Conservation (phyloP, 208 protist species). For the Wallacemonas sp. region DNA sequence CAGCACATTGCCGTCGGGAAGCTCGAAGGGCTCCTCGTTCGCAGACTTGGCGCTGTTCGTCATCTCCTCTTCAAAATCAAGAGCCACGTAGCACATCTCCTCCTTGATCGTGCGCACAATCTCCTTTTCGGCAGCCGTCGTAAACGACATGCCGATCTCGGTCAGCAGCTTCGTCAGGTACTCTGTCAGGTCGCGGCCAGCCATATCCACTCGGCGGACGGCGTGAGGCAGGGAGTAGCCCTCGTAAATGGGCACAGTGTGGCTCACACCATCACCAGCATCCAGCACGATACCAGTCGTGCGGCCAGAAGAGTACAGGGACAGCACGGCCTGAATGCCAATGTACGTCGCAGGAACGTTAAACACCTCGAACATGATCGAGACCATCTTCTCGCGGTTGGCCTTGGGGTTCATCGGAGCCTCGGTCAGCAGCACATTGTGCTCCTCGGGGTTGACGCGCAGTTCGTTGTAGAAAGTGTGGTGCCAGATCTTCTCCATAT, state of each 20-base stretch:
- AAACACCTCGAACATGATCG: conserved; percentile 96
- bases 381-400: conserved; percentile 95
- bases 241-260: conserved; percentile 94
- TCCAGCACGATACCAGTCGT: conserved; percentile 94
- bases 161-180: conserved; percentile 95
- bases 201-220: conserved; percentile 88
- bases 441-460: conserved; percentile 96
- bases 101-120: conserved; percentile 97
- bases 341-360: conserved; percentile 92
- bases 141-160: conserved; percentile 96
- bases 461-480: conserved; percentile 99
- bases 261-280: conserved; percentile 93
- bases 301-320: conserved; percentile 91
- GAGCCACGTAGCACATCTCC: conserved; percentile 92
- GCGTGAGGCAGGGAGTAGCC: conserved; percentile 90
- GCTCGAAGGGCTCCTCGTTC: conserved; percentile 89
- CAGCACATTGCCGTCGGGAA: conserved; percentile 94
- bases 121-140: conserved; percentile 95
- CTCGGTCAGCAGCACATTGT: conserved; percentile 95
- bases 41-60: conserved; percentile 84
- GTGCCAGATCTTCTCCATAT: conserved; percentile 98
- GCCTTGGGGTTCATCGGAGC: conserved; percentile 92
- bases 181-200: conserved; percentile 94
- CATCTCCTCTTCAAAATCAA: conserved; percentile 97
- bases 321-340: conserved; percentile 96